Percentiles rank a stretch among this genome's conserved stretches.
Conservation (phyloP, 129 eudicot species). For the Centella asiatica region DNA sequence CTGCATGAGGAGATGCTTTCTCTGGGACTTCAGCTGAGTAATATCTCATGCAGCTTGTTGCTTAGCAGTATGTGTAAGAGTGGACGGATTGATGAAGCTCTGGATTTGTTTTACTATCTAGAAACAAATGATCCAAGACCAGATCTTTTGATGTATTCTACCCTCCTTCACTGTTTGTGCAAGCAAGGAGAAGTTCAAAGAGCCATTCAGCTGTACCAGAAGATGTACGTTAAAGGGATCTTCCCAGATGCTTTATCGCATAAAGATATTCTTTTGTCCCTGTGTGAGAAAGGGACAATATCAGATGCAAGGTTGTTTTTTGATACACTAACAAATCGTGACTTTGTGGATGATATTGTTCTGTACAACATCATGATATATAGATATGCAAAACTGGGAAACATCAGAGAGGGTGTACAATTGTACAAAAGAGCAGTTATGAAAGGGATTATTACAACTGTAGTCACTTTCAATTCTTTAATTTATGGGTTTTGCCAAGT, state of each 20-base stretch:
- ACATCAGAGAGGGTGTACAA: slow-evolving; percentile 32
- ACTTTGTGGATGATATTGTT: slow-evolving; percentile 36
- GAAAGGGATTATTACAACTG: slow-evolving; percentile 55
- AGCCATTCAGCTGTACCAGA: slow-evolving; percentile 48
- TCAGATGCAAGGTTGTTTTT: slow-evolving; percentile 61
- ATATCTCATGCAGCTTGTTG: slow-evolving; percentile 48
- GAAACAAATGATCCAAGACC: slow-evolving; percentile 42
- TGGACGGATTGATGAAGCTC: slow-evolving; percentile 51
- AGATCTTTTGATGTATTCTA: slow-evolving; percentile 59
- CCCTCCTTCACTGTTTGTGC: slow-evolving; percentile 65
- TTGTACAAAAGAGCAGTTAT: slow-evolving; percentile 32
- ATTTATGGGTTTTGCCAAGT: slow-evolving; percentile 62
- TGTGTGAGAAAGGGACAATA: slow-evolving; percentile 38
- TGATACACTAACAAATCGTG: slow-evolving; percentile 28
- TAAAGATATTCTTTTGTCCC: slow-evolving; percentile 43
- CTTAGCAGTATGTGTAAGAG: slow-evolving; percentile 62
- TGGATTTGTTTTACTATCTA: slow-evolving; percentile 51
- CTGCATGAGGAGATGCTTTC: slow-evolving; percentile 66
- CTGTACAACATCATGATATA: slow-evolving; percentile 78
- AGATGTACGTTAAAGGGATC: slow-evolving; percentile 43
- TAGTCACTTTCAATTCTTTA: slow-evolving; percentile 77
- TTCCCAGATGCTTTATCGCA: slow-evolving; percentile 31
- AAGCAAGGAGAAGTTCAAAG: slow-evolving; percentile 53
- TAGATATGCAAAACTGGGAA: slow-evolving; percentile 60
- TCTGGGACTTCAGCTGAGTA: slow-evolving; percentile 34